These are phyloP conservation scores for Pleurotus cornucopiae DNA, from an alignment of 768 basidiomycete genomes.

Conservation along the genomic window DNA sequence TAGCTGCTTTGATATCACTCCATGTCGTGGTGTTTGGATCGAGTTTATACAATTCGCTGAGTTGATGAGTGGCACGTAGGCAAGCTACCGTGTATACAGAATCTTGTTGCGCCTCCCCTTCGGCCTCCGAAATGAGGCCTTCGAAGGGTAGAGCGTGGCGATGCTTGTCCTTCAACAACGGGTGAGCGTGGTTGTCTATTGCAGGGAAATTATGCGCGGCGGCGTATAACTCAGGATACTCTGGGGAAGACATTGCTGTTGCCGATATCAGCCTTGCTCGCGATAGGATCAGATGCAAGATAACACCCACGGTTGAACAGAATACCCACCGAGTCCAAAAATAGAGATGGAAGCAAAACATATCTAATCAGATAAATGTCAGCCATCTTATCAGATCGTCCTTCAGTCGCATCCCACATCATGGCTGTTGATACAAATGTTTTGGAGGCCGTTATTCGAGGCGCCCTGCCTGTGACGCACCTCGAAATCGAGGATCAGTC, in stretches of 20 bases:
- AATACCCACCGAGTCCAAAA: not conserved
- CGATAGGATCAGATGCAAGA: not conserved
- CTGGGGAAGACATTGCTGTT: not conserved
- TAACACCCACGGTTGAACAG: not conserved
- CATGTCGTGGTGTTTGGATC: conserved; percentile 36
- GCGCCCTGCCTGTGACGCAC: conserved; percentile 58
- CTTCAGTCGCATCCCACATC: conserved; percentile 14
- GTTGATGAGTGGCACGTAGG: conserved; percentile 51
- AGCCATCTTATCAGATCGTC: conserved; percentile 1
- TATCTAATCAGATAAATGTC: conserved; percentile 18
- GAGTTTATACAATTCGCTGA: conserved; percentile 48
- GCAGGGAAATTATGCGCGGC: conserved; percentile 40
- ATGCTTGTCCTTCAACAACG: conserved; percentile 47
- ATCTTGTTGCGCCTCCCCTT: conserved; percentile 49
- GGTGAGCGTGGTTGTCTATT: conserved; percentile 81
- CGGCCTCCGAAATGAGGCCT: conserved; percentile 62
- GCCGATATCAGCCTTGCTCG: not conserved
- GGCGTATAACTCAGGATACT: conserved; percentile 16
- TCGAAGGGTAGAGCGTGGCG: conserved; percentile 53
- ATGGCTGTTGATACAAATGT: conserved; percentile 61
- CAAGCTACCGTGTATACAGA: conserved; percentile 54
- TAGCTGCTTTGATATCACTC: conserved; percentile 51
- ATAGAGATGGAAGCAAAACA: not conserved
- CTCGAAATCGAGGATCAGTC: conserved; percentile 76
- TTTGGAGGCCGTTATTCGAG: conserved; percentile 60